phyloP scores from a whole-genome alignment of 176 grass and related monocot species.

The Guadua angustifolia region DNA sequence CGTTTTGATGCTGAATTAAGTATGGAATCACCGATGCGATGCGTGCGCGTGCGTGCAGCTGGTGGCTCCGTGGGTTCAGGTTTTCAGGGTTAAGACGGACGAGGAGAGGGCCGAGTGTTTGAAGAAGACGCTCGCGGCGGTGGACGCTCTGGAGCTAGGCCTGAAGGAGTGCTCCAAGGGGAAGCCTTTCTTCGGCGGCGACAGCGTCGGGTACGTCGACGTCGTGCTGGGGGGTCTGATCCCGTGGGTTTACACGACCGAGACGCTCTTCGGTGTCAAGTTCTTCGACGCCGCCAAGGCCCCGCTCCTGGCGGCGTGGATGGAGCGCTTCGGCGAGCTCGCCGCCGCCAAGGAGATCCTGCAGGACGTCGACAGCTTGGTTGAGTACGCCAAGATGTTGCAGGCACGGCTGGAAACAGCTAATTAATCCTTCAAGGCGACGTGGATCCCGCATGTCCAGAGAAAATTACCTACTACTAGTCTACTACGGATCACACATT shows the following conservation, averaged over 20 bases:
- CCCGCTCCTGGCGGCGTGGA: conserved; percentile 41
- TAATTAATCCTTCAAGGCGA: too few relatives aligned
- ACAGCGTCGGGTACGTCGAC: conserved; percentile 46
- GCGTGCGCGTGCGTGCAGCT: conserved; percentile 22
- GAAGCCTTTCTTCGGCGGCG: conserved; percentile 58
- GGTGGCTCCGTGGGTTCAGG: background rate
- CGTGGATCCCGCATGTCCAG: too few relatives aligned
- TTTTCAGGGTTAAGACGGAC: conserved; percentile 17
- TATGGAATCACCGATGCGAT: too few relatives aligned
- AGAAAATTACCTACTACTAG: too few relatives aligned
- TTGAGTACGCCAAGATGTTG: conserved; percentile 11
- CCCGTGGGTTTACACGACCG: background rate
- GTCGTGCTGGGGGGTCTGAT: conserved; percentile 35
- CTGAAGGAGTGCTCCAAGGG: conserved; percentile 46
- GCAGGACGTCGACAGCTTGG: conserved; percentile 4
- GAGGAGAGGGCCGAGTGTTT: conserved; percentile 42
- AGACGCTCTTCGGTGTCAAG: conserved; percentile 1
- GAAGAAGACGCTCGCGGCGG: background rate
- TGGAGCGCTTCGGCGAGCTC: conserved; percentile 21
- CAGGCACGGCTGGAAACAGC: too few relatives aligned
- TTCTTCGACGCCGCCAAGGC: conserved; percentile 34
- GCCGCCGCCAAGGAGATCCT: conserved; percentile 36
- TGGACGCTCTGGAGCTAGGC: conserved; percentile 32
- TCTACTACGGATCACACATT: too few relatives aligned
- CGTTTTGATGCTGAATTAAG: too few relatives aligned